Conservation (phyloP, 257 asterid genomes). For the Primulina tabacum region DNA sequence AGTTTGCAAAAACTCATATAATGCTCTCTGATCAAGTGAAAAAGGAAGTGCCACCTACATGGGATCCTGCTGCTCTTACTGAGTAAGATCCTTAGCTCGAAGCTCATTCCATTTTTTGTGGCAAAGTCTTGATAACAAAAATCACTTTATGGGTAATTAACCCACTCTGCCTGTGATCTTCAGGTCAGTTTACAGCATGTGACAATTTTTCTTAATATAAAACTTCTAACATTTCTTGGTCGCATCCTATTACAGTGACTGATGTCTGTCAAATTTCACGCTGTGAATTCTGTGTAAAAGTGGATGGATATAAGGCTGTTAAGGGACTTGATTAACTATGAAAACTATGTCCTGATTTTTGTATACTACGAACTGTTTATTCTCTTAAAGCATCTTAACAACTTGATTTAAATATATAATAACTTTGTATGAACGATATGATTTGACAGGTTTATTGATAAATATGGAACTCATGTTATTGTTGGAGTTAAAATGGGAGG, state of each 20-base stretch:
- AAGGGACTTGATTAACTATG: background rate
- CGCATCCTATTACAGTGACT: too few species aligned
- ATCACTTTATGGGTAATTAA: background rate
- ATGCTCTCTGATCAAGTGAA: conserved; percentile 32
- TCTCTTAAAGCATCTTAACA: background rate
- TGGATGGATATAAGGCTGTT: background rate
- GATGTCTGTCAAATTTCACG: background rate
- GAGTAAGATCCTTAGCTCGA: conserved; percentile 24
- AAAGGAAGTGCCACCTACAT: conserved; percentile 37
- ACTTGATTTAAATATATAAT: conserved; percentile 11
- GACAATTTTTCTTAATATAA: background rate
- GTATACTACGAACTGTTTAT: background rate
- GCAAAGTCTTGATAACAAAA: background rate
- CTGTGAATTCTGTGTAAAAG: background rate
- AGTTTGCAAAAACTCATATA: conserved; percentile 38
- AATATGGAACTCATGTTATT: conserved; percentile 43
- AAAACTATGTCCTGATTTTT: background rate
- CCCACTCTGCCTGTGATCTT: background rate
- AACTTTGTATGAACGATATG: background rate
- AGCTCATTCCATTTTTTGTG: background rate
- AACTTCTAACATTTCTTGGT: background rate
- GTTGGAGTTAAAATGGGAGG: conserved; percentile 45
- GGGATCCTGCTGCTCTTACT: conserved; percentile 48
- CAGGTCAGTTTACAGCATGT: background rate
- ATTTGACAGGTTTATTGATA: conserved; percentile 38